Evolutionary conservation across 1,284 basidiomycete species (phyloP).

Genomic region (Malassezia restricta): DNA sequence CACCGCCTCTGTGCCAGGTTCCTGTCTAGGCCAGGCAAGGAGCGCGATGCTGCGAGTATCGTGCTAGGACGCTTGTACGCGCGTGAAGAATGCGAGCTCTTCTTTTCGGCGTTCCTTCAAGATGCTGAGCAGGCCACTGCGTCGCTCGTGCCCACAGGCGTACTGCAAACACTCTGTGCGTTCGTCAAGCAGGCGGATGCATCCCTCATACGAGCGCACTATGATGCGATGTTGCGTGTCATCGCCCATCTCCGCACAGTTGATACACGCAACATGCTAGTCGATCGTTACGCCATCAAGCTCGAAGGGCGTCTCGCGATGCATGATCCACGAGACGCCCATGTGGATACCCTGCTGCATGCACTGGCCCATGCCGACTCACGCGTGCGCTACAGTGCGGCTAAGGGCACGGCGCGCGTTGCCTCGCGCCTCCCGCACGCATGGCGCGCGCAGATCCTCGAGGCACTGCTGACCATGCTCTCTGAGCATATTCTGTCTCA

Average conservation of each 20-base stretch:
- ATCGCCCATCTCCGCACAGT: slow-evolving; percentile 5
- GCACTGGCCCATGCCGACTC: slow-evolving; percentile 81
- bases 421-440: slow-evolving; percentile 64
- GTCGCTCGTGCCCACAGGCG: slow-evolving; percentile 52
- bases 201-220: slow-evolving; percentile 15
- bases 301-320: slow-evolving; percentile 33
- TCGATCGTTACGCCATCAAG: slow-evolving; percentile 36
- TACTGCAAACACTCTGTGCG: slow-evolving; percentile 63
- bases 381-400: slow-evolving; percentile 81
- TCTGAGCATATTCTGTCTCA: slow-evolving; percentile 54
- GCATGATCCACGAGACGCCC: slow-evolving; percentile 25
- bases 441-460: slow-evolving; percentile 66
- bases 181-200: slow-evolving; percentile 54
- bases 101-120: not conserved
- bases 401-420: slow-evolving; percentile 81
- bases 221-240: slow-evolving; percentile 25
- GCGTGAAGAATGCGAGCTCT: slow-evolving; percentile 52
- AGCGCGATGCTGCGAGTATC: slow-evolving; percentile 64
- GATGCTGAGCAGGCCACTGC: slow-evolving; percentile 10
- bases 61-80: slow-evolving; percentile 61
- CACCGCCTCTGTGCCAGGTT: slow-evolving; percentile 57
- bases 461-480: slow-evolving; percentile 63
- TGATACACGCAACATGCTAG: slow-evolving; percentile 20
- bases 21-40: slow-evolving; percentile 61
- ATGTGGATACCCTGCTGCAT: slow-evolving; percentile 53